Evolutionary conservation across 1,139 yeast genomes (phyloP), one percentile per base, ranked within the genome.

Genomic region (Keqinozyma sinolaborantium): DNA sequence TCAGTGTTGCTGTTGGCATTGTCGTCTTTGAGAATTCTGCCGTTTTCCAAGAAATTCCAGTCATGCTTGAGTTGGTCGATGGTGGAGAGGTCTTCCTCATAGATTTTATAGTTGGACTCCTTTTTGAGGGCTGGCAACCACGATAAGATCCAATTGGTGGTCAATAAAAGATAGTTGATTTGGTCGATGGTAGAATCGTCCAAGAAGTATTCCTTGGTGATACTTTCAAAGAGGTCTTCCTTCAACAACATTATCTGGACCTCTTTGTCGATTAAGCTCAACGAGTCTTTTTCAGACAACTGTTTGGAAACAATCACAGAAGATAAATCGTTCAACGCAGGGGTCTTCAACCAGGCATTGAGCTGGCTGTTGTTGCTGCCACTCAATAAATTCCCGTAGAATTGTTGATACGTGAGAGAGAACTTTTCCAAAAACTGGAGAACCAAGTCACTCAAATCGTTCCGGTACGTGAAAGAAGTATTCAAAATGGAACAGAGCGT

Each of bases 31-130:
- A 8, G 20, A 19, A 10, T 29, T 32, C 4, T 50, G 3, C 74
- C 75, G 34, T 65, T 66, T 33, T 69, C 70, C 46, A 76, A 65
- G 48, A 79, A 74, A 14, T 78, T 63, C 83, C 84, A 79, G 38
- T 71, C 71, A 31, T 66, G 64, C 38, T 75, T 69, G 27, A 78
- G 50, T 39, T 60, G 61, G 35, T 75, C 82, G 8, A 72, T 58
- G 7, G 58, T 51, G 0, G 64, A 47, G 4, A 59, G 41, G 36
- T 52, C 66, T 9, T 56, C 60, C 25, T 54, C 53, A 28, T 47
- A 48, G 10, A 18, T 18, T 23, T 50, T 45, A 37, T 55, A 55
- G 29, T 60, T 57, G 1, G 72, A 64, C 23, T 72, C 71, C 30
- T 69, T 65, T 29, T 70, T 65, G 40, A 77, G 49, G n/a, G 49